Evolutionary conservation across 129 eudicot species (phyloP), one percentile per base, ranked within the genome.

Genomic region (Cynara cardunculus): DNA sequence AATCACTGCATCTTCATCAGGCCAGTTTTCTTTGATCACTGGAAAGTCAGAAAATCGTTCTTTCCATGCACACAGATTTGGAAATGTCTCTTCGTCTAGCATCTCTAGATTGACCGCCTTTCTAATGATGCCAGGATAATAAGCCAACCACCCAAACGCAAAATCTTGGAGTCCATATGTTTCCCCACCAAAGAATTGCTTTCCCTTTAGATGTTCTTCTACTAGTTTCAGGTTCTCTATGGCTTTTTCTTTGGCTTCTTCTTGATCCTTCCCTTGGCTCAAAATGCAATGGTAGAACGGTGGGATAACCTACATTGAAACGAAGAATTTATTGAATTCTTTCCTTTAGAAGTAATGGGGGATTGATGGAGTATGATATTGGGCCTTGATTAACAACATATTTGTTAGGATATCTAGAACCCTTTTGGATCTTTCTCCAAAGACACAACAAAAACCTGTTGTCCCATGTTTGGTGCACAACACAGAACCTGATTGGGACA

Each of bases 111-210:
- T 81, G 7, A 16, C 46, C 19, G 88, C 77, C 34, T 83, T 84
- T 31, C 80, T 89, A 10, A 86, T 2, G 16, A 84, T n/a, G 44
- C 80, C 44, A 25, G 79, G 62, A 69, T 83, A 53, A 71, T 82
- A 71, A 13, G 85, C 89, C 69, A 87, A 79, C 83, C 84, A 85
- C 22, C 85, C 89, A 21, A 74, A 26, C 22, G 83, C 89, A 71
- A 89, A 8, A 65, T 90, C 89, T 3, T 84, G 84, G 37, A 81
- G 82, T 28, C 91, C 91, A 19, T 87, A 76, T 30, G 69, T 80
- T 31, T 87, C 84, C 37, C 96, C 96, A 0, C 85, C 83, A 12
- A 91, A 88, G 83, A 78, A 91, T 78, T 83, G 85, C 78, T 88
- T 88, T 26, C 85, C 92, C 7, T 82, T 37, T 0, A 88, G 85